Evolutionary conservation across 2,329 filamentous ascomycete genomes (phyloP), one percentile per base, ranked within the genome.

Genomic region (Ceratocystis lukuohia): DNA sequence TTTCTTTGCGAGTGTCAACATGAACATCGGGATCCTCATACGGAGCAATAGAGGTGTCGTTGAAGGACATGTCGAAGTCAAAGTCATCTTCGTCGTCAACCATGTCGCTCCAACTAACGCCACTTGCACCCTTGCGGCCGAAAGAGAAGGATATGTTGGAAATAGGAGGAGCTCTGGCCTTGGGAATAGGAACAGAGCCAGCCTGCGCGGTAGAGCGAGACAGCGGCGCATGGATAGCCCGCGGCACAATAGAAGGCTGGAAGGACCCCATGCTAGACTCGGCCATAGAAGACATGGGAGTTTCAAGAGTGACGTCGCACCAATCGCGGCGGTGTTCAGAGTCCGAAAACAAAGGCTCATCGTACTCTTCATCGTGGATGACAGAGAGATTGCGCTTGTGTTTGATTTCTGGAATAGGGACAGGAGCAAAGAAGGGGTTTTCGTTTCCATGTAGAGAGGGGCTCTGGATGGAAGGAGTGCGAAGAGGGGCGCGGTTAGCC

Each of bases 81-180:
- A 89, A 84, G 69, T 88, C 85, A 70, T 88, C 86, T 59, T 80
- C 79, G 65, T 97, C 93, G 68, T 97, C 93, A 88, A 91, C 96
- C 75, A 97, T 85, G 75, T 99, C 94, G 73, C 92, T 96, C 94
- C 94, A 99, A 80, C 94, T 97, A 87, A 97, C 97, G 66, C 94
- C 96, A 61, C 95, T 89, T 61, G 83, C 80, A 59, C 93, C 88
- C 69, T 85, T 83, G 74, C 86, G 86, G 64, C 89, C 89, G 74
- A 96, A 93, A 63, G 93, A 84, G 73, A 88, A 84, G 3, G 89
- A 86, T 81, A 93, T 87, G 69, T 89, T 86, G 65, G 84, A 80
- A 71, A 87, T 79, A 50, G 83, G 82, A 69, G 84, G 80, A 0
- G 90, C 88, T 73, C 94, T 85, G 15, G 88, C 88, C 76, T 92